phyloP scores from a whole-genome alignment of 1,284 basidiomycete species.

The Peniophora sp. region DNA sequence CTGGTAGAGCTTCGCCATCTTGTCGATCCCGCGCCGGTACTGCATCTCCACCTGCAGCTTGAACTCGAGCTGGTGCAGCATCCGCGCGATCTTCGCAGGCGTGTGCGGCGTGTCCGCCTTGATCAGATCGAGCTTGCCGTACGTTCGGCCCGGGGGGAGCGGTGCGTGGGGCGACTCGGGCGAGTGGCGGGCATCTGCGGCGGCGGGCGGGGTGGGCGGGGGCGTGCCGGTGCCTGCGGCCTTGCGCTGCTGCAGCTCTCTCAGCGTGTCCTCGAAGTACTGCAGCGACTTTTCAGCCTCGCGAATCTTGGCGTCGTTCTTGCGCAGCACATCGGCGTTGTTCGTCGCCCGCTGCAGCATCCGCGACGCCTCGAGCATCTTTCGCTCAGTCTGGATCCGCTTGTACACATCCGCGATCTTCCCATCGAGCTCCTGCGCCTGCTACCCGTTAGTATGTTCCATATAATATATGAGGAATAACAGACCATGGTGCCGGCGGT shows the following conservation, averaged over 20 bases:
- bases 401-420: slow-evolving; percentile 90
- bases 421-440: slow-evolving; percentile 67
- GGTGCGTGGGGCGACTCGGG: slow-evolving; percentile 31
- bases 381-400: slow-evolving; percentile 88
- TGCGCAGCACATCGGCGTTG: slow-evolving; percentile 81
- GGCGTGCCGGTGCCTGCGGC: slow-evolving; percentile 30
- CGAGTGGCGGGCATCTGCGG: slow-evolving; percentile 26
- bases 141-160: slow-evolving; percentile 35
- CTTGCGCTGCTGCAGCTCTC: slow-evolving; percentile 76
- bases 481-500: slow-evolving; percentile 11
- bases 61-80: slow-evolving; percentile 99
- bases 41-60: slow-evolving; percentile 98
- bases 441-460: slow-evolving; percentile 6
- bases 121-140: slow-evolving; percentile 85
- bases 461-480: slow-evolving; percentile 5
- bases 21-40: slow-evolving; percentile 98
- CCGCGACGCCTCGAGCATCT: slow-evolving; percentile 84
- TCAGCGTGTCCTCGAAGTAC: slow-evolving; percentile 84
- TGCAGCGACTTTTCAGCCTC: slow-evolving; percentile 81
- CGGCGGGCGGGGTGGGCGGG: slow-evolving; percentile 22
- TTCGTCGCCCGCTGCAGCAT: slow-evolving; percentile 75
- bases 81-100: slow-evolving; percentile 92
- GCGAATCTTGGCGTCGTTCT: slow-evolving; percentile 80
- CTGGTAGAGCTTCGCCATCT: slow-evolving; percentile 94
- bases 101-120: slow-evolving; percentile 97